Percentiles rank a stretch among this genome's conserved stretches.
Evolutionary conservation across 164 flowering plant genomes (phyloP).

Genomic region (Piper betle): DNA sequence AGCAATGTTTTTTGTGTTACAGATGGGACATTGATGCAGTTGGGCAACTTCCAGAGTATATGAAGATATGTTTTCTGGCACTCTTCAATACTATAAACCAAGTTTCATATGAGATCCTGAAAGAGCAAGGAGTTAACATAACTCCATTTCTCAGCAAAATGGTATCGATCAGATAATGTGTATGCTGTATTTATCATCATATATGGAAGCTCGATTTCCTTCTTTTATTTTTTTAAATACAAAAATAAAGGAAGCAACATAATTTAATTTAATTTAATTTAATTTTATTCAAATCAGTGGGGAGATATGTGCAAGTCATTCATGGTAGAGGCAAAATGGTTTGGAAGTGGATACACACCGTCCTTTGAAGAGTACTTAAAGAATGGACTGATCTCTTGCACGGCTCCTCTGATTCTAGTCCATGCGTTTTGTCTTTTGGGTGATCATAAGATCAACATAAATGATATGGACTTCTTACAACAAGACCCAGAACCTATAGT

Average conservation of each 20-base stretch:
- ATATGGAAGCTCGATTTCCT: background rate
- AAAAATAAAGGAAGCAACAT: too few species aligned
- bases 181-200: too few species aligned
- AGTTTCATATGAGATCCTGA: slow-evolving; percentile 3
- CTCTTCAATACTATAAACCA: slow-evolving; percentile 7
- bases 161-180: background rate
- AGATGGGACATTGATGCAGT: slow-evolving; percentile 13
- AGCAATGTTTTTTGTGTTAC: background rate
- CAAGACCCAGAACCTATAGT: background rate
- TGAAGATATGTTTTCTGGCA: slow-evolving; percentile 11
- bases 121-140: slow-evolving; percentile 1
- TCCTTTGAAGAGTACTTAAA: slow-evolving; percentile 25
- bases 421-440: slow-evolving; percentile 10
- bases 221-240: background rate
- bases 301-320: slow-evolving; percentile 25
- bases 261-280: background rate
- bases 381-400: slow-evolving; percentile 29
- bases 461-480: slow-evolving; percentile 1
- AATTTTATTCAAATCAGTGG: slow-evolving; percentile 20
- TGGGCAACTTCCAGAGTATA: slow-evolving; percentile 9
- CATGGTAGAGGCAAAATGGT: slow-evolving; percentile 39
- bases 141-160: background rate
- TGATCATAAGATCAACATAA: background rate
- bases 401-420: slow-evolving; percentile 17
- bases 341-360: slow-evolving; percentile 22